These are phyloP conservation scores for Syncephalis fuscata DNA, from an alignment of 371 early-diverging fungal species.

Conservation along the genomic window DNA sequence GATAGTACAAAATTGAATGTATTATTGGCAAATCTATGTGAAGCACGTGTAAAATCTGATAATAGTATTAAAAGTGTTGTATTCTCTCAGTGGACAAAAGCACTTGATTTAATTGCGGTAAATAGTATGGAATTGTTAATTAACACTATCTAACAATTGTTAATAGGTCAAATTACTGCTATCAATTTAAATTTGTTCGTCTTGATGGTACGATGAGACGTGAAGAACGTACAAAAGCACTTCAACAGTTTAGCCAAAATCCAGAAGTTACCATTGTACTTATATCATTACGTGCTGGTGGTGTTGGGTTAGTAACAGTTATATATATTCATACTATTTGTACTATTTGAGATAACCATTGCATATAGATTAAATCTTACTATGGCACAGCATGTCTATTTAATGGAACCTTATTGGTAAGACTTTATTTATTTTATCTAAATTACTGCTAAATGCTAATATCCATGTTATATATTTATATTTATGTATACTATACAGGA, in stretches of 20 bases:
- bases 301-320: conserved; percentile 43
- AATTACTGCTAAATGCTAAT: background rate
- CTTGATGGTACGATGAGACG: conserved; percentile 57
- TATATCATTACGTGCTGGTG: conserved; percentile 71
- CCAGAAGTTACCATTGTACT: conserved; percentile 42
- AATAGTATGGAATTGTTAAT: too few species aligned
- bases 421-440: background rate
- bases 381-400: conserved; percentile 48
- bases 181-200: conserved; percentile 33
- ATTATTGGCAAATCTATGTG: too few species aligned
- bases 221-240: conserved; percentile 31
- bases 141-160: too few species aligned
- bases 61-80: conserved; percentile 47
- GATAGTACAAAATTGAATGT: too few species aligned
- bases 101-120: conserved; percentile 49
- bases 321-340: background rate
- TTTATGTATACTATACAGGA: conserved; percentile 37
- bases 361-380: conserved; percentile 54
- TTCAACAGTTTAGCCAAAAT: conserved; percentile 27
- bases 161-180: too few species aligned
- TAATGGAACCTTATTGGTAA: conserved; percentile 34
- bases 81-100: conserved; percentile 72
- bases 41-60: too few species aligned
- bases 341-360: background rate
- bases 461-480: too few species aligned